Evolutionary conservation across 2,329 filamentous ascomycete species (phyloP).

Genomic region (Tolypocladium sp.): DNA sequence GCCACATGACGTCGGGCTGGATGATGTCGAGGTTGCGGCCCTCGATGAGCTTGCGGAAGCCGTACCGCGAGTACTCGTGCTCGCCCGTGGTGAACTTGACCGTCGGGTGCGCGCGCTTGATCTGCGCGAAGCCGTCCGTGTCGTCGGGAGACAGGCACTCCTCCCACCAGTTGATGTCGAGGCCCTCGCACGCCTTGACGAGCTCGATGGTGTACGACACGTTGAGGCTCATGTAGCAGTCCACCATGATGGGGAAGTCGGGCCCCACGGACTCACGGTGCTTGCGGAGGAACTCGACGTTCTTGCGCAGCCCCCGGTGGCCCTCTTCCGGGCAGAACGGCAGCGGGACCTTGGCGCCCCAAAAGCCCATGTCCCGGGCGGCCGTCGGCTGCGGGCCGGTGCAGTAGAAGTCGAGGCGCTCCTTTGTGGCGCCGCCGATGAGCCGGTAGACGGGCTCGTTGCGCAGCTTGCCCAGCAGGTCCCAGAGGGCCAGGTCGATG

Average conservation of each 20-base stretch:
- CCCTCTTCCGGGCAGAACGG: constrained; percentile 88
- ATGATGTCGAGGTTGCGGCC: constrained; percentile 88
- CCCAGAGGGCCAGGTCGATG: constrained; percentile 88
- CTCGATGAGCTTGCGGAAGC: constrained; percentile 90
- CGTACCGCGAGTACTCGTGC: constrained; percentile 90
- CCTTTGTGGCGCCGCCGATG: constrained; percentile 81
- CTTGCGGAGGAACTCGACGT: constrained; percentile 78
- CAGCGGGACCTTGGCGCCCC: constrained; percentile 80
- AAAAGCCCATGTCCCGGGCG: constrained; percentile 81
- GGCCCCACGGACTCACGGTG: constrained; percentile 79
- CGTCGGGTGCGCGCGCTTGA: constrained; percentile 84
- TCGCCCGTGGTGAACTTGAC: constrained; percentile 94
- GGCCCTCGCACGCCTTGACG: constrained; percentile 70
- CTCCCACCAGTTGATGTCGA: constrained; percentile 97
- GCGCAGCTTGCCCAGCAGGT: constrained; percentile 81
- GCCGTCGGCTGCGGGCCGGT: constrained; percentile 77
- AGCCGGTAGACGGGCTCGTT: constrained; percentile 92
- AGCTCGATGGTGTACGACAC: constrained; percentile 89
- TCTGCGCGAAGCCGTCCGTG: constrained; percentile 78
- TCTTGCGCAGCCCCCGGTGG: constrained; percentile 72
- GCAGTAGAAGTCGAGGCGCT: constrained; percentile 86
- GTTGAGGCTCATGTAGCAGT: constrained; percentile 95
- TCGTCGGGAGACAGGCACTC: constrained; percentile 89
- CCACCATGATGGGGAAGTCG: constrained; percentile 87
- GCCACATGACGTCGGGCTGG: constrained; percentile 96